phyloP scores from a whole-genome alignment of 2,329 filamentous ascomycete species.

The Zasmidium citrigriseum region DNA sequence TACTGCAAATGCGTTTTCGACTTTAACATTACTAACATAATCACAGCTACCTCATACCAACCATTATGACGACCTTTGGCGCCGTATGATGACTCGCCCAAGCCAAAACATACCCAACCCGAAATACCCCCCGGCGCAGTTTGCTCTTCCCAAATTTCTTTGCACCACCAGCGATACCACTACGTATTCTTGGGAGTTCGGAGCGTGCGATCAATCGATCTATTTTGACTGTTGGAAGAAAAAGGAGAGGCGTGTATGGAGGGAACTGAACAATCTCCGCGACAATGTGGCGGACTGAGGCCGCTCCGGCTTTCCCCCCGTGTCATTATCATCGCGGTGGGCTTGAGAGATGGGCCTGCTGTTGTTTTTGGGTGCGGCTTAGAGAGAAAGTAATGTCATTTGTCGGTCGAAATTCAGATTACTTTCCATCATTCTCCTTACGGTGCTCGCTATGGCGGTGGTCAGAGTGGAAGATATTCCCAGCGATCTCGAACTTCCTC shows the following conservation, averaged over 20 bases:
- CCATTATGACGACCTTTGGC: constrained; percentile 18
- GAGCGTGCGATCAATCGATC: not conserved
- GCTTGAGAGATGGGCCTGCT: too few species aligned
- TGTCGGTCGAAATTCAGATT: not conserved
- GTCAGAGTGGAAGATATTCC: too few species aligned
- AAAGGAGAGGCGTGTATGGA: too few species aligned
- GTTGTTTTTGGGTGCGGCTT: not conserved
- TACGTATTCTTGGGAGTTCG: constrained; percentile 10
- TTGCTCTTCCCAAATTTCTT: constrained; percentile 6
- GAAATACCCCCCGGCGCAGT: not conserved
- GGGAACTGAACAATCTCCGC: too few species aligned
- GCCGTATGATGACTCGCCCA: not conserved
- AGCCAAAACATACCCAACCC: too few species aligned
- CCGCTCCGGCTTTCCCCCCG: too few species aligned
- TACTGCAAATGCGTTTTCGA: constrained; percentile 30
- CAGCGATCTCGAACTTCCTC: too few species aligned
- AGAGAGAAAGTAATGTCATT: not conserved
- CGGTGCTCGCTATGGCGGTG: too few species aligned
- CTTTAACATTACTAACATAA: constrained; percentile 10
- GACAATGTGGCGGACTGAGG: too few species aligned
- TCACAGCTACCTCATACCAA: constrained; percentile 31
- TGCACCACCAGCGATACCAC: constrained; percentile 17
- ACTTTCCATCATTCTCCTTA: too few species aligned
- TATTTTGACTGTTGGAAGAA: not conserved
- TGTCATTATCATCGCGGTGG: too few species aligned